Percentiles rank a stretch among this genome's conserved stretches.
Conservation (phyloP, 495 filamentous ascomycete genomes). For the Tuber umbilicatum region DNA sequence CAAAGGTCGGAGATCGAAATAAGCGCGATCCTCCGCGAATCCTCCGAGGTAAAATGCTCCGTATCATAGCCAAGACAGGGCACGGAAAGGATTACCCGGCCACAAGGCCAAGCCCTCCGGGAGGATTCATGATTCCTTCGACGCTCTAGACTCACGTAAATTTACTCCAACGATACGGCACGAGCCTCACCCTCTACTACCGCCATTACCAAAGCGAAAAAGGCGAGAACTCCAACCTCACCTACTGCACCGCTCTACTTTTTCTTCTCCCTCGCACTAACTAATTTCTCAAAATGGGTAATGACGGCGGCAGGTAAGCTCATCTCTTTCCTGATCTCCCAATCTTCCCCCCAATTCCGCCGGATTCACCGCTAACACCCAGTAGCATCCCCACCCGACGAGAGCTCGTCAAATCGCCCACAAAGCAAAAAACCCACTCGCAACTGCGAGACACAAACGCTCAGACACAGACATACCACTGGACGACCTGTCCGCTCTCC, state of each 20-base stretch:
- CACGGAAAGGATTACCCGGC: background rate
- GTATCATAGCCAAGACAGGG: background rate
- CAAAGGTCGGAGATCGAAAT: background rate
- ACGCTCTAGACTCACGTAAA: background rate
- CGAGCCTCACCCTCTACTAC: background rate
- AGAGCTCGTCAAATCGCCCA: slow-evolving; percentile 87
- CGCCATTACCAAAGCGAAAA: background rate
- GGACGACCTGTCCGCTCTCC: slow-evolving; percentile 79
- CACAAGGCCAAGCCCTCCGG: background rate
- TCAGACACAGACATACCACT: slow-evolving; percentile 75
- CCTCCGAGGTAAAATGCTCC: background rate
- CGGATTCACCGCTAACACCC: slow-evolving; percentile 11
- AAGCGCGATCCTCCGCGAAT: background rate
- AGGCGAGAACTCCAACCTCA: background rate
- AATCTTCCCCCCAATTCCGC: background rate
- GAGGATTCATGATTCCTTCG: background rate
- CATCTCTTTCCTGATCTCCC: slow-evolving; percentile 25
- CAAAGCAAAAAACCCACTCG: slow-evolving; percentile 70
- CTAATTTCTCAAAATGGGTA: slow-evolving; percentile 60
- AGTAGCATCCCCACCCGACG: slow-evolving; percentile 81
- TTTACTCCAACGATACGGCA: background rate
- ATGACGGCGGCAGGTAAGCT: slow-evolving; percentile 73
- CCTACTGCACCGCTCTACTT: background rate
- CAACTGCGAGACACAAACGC: slow-evolving; percentile 82
- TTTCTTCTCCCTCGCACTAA: background rate